Evolutionary conservation across 2,329 filamentous ascomycete species (phyloP), one percentile per base, ranked within the genome.

Genomic region (Alternaria longipes): DNA sequence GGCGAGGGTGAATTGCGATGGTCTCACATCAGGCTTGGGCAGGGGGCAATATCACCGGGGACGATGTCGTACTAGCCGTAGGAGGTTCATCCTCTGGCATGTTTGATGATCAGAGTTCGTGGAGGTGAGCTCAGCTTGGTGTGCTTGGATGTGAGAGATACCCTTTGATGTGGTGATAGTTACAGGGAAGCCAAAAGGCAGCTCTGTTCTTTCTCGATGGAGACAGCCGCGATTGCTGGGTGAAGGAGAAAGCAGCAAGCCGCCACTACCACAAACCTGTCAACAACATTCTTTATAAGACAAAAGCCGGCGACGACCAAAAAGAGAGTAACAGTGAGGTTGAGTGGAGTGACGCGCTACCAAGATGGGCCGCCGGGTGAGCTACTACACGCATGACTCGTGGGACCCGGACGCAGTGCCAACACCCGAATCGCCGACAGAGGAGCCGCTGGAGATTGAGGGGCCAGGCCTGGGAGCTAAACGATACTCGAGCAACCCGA

Each of bases 371-470:
- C 9, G 38, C 59, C 32, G 32, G 32, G 26, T 56, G 18, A 22
- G 55, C 38, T 42, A 59, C 36, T 54, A 51, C 46, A 22, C 24
- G 40, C 65, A 62, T 71, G 70, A 72, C 69, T 73, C 70, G 70
- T 59, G 67, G 49, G 18, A 45, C 52, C 14, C 47, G 41, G 22
- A 52, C 42, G 41, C 53, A 32, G 11, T 40, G 53, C 55, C 61
- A 62, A 60, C 66, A 54, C 44, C 61, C 61, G 64, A 69, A 40
- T 55, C 66, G 47, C 63, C 60, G 63, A 64, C 60, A 46, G 51
- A 52, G 20, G 65, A 66, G 55, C 62, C 53, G 36, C 36, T 53
- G 36, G 47, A 56, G 47, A 60, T 68, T 38, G 69, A 72, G 63
- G 69, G 66, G 60, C 54, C 55, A 52, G 69, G 68, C 45, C 59